These are phyloP conservation scores for Parietichytrium sp. DNA, from an alignment of 108 stramenopile genomes.

Conservation along the genomic window DNA sequence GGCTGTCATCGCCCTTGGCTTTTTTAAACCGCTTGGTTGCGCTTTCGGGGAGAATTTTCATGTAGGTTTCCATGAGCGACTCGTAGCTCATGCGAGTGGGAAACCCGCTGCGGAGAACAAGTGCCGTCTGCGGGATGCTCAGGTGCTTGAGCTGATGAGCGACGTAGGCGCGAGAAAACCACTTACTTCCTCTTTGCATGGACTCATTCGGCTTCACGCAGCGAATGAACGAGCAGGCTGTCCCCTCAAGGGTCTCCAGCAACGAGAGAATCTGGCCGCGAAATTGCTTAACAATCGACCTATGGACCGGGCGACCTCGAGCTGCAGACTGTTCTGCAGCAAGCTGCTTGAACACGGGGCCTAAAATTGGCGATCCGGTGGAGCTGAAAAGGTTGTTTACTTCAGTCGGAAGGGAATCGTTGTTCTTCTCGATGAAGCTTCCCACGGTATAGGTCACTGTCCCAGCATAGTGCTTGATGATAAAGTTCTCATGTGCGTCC, in stretches of 20 bases:
- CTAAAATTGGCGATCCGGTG: conserved; percentile 72
- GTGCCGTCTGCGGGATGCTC: conserved; percentile 59
- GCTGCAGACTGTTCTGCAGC: background rate
- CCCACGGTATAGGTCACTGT: conserved; percentile 88
- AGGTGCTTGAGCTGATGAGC: conserved; percentile 55
- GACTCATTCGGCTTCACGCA: conserved; percentile 59
- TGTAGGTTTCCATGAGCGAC: conserved; percentile 24
- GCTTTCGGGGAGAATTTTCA: background rate
- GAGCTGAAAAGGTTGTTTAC: conserved; percentile 81
- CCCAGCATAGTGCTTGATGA: conserved; percentile 90
- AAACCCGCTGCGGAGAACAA: conserved; percentile 53
- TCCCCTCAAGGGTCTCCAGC: background rate
- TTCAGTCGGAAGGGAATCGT: conserved; percentile 87
- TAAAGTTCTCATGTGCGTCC: conserved; percentile 73
- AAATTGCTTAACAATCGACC: background rate
- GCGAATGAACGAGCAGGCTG: conserved; percentile 45
- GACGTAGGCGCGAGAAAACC: conserved; percentile 52
- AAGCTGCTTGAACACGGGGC: conserved; percentile 64
- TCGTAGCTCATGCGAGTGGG: conserved; percentile 54
- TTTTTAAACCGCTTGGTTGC: background rate
- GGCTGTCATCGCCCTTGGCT: background rate
- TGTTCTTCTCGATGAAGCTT: conserved; percentile 95
- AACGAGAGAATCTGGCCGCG: background rate
- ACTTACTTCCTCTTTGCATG: conserved; percentile 47
- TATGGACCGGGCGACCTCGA: background rate